A percentile compares a stretch with the other conserved stretches of the same genome.
Evolutionary conservation across 306 rosid species (phyloP).

Genomic region (Lathyrus tuberosus): DNA sequence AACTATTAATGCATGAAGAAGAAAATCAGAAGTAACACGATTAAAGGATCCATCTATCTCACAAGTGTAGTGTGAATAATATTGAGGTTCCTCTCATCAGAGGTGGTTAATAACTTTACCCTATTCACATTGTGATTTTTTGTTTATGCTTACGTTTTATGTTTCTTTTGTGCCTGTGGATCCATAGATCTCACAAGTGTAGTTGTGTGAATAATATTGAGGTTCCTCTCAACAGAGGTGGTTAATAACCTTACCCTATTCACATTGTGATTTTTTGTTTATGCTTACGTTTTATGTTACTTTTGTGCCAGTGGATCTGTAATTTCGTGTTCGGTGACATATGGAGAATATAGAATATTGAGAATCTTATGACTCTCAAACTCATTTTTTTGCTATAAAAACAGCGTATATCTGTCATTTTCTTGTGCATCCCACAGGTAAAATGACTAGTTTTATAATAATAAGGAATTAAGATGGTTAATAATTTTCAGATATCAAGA

Average conservation of each 20-base stretch:
- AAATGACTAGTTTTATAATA: neutral
- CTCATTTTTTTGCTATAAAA: too few species aligned
- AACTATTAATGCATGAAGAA: neutral
- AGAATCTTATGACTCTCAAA: too few species aligned
- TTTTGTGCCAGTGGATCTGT: too few species aligned
- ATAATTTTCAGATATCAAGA: neutral
- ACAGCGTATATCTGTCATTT: too few species aligned
- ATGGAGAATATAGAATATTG: too few species aligned
- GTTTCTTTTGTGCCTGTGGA: neutral
- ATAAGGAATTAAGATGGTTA: neutral
- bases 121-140: too few species aligned
- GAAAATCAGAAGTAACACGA: neutral
- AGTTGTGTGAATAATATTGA: slow-evolving; percentile 14
- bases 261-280: too few species aligned
- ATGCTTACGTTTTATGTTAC: too few species aligned
- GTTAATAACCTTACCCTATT: neutral
- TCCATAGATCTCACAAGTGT: slow-evolving; percentile 23
- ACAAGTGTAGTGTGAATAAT: slow-evolving; percentile 20
- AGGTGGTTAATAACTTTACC: neutral
- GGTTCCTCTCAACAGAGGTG: neutral
- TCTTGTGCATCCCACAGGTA: too few species aligned
- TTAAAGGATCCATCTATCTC: slow-evolving; percentile 20
- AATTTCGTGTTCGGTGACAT: too few species aligned
- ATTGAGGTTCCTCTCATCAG: neutral
- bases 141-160: too few species aligned